phyloP scores from a whole-genome alignment of 2,329 filamentous ascomycete genomes.

The Cadophora luteo-olivacea region DNA sequence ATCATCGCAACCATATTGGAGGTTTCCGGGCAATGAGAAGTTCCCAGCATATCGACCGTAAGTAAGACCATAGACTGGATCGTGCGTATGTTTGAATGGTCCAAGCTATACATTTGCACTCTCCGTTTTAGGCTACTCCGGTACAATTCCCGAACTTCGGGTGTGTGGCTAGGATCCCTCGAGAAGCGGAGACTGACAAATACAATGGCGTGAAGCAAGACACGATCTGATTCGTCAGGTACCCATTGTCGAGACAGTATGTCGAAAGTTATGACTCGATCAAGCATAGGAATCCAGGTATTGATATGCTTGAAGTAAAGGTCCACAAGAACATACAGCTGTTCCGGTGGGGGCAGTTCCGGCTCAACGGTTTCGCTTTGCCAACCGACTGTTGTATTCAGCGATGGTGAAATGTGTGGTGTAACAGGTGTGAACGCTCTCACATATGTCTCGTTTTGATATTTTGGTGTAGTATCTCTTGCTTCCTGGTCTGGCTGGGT shows the following conservation, averaged over 20 bases:
- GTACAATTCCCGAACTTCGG: neutral
- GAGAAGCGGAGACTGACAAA: slow-evolving; percentile 20
- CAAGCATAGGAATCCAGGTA: slow-evolving; percentile 21
- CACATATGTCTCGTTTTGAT: slow-evolving; percentile 6
- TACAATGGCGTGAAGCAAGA: slow-evolving; percentile 16
- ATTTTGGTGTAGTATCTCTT: slow-evolving; percentile 6
- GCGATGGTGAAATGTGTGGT: slow-evolving; percentile 10
- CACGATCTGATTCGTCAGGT: slow-evolving; percentile 13
- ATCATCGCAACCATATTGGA: slow-evolving; percentile 19
- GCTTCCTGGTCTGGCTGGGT: neutral
- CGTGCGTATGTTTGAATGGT: slow-evolving; percentile 8
- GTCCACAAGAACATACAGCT: slow-evolving; percentile 15
- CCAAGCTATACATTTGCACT: slow-evolving; percentile 14
- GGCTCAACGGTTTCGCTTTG: slow-evolving; percentile 16
- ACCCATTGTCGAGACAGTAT: slow-evolving; percentile 11
- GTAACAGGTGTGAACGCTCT: slow-evolving; percentile 20
- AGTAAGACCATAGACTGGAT: slow-evolving; percentile 13
- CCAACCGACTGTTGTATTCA: slow-evolving; percentile 16
- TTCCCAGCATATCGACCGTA: slow-evolving; percentile 17
- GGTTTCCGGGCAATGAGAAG: slow-evolving; percentile 5
- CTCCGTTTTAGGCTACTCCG: neutral
- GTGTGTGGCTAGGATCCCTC: slow-evolving; percentile 8
- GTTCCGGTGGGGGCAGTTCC: slow-evolving; percentile 6
- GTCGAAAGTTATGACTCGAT: slow-evolving; percentile 15
- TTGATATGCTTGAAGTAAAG: slow-evolving; percentile 22